A percentile compares a stretch with the other conserved stretches of the same genome.
Evolutionary conservation across 140 eudicot species (phyloP).

Genomic region (Stevia rebaudiana): DNA sequence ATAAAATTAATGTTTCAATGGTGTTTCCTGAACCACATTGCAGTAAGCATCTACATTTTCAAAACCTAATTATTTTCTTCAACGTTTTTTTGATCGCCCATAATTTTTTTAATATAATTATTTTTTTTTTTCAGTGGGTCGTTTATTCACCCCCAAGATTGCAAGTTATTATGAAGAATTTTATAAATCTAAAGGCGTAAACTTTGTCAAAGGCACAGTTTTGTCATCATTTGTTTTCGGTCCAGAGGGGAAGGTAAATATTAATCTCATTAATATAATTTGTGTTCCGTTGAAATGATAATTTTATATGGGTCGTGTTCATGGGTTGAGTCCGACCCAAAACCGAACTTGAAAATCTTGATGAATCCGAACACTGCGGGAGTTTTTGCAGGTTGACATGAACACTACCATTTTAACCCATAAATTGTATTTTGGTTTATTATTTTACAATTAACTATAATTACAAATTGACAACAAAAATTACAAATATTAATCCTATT

Average conservation of each 20-base stretch:
- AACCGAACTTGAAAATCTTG: neutral
- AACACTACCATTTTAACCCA: neutral
- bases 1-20: conserved; percentile 86
- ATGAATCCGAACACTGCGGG: neutral
- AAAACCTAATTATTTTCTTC: neutral
- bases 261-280: conserved; percentile 1
- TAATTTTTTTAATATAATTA: neutral
- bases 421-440: neutral
- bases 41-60: conserved; percentile 46
- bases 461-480: neutral
- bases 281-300: neutral
- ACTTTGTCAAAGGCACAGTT: conserved; percentile 89
- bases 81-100: neutral
- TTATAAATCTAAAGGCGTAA: conserved; percentile 76
- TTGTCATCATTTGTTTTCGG: conserved; percentile 74
- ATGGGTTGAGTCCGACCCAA: neutral
- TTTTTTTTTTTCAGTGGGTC: conserved; percentile 56
- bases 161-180: conserved; percentile 82
- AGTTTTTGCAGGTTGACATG: neutral
- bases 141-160: conserved; percentile 86
- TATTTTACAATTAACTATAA: neutral
- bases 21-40: conserved; percentile 92
- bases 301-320: neutral
- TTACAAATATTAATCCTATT: neutral
- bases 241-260: conserved; percentile 67